These are phyloP conservation scores for Xerocomus tenax DNA, from an alignment of 1,284 basidiomycete species.

Conservation along the genomic window DNA sequence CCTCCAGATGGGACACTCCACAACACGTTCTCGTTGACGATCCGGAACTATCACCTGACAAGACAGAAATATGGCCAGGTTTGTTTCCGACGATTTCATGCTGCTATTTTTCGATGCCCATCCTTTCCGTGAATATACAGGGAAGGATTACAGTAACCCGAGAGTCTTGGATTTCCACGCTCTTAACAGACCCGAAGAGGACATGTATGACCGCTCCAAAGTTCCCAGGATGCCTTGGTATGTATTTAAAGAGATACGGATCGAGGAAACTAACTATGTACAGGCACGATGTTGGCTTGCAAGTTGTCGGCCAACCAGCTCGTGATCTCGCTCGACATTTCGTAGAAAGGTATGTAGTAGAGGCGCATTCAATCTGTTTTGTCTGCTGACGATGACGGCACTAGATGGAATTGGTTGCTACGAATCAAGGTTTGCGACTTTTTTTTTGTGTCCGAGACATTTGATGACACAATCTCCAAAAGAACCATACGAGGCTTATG, in stretches of 20 bases:
- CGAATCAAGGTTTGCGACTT: conserved; percentile 67
- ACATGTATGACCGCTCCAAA: conserved; percentile 87
- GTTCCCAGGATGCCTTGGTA: conserved; percentile 96
- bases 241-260: conserved; percentile 15
- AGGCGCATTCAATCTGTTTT: conserved; percentile 6
- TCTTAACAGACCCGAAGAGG: conserved; percentile 85
- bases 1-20: conserved; percentile 83
- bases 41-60: conserved; percentile 50
- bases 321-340: conserved; percentile 94
- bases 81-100: conserved; percentile 10
- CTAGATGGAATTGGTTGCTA: conserved; percentile 83
- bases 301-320: conserved; percentile 93
- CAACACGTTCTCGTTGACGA: conserved; percentile 90
- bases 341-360: conserved; percentile 63
- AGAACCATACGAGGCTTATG: conserved; percentile 89
- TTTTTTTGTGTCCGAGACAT: neutral
- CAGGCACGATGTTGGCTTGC: conserved; percentile 94
- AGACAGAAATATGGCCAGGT: conserved; percentile 80
- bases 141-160: conserved; percentile 91
- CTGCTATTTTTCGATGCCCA: neutral
- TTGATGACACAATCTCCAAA: neutral
- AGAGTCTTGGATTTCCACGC: conserved; percentile 83
- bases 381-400: conserved; percentile 14
- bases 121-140: conserved; percentile 30
- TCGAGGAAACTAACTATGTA: neutral